A percentile compares a stretch with the other conserved stretches of the same genome.
Evolutionary conservation across 116 monocot genomes (phyloP).

Genomic region (Papilionanthe hybrid): DNA sequence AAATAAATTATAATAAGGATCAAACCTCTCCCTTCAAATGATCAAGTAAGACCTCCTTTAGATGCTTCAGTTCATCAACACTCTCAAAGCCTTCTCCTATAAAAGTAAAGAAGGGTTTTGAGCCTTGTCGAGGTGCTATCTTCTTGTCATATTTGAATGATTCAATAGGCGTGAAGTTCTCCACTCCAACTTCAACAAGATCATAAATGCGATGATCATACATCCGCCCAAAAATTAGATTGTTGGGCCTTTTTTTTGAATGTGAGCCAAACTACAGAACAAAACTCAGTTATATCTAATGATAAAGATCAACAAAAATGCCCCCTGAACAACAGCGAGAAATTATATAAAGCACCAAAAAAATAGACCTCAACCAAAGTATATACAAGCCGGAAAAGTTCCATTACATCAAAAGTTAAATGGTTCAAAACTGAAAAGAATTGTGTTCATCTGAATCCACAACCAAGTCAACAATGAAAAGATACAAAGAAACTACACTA

Average conservation of each 20-base stretch:
- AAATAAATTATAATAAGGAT: not conserved
- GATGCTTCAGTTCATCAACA: constrained; percentile 86
- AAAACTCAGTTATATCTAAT: not conserved
- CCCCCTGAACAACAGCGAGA: not conserved
- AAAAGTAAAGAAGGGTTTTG: constrained; percentile 93
- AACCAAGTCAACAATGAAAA: not conserved
- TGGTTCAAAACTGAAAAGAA: not conserved
- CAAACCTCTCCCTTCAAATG: constrained; percentile 86
- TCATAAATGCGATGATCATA: constrained; percentile 96
- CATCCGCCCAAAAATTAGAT: constrained; percentile 75
- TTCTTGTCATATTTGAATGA: constrained; percentile 81
- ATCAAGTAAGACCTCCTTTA: constrained; percentile 96
- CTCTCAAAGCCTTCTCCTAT: constrained; percentile 90
- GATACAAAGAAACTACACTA: not conserved
- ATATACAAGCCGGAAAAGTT: not conserved
- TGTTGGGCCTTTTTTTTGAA: constrained; percentile 94
- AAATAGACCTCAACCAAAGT: not conserved
- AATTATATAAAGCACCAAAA: not conserved
- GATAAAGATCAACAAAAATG: not conserved
- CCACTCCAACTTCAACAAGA: constrained; percentile 95
- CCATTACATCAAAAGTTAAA: not conserved
- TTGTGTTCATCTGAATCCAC: not conserved
- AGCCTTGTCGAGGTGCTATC: constrained; percentile 57
- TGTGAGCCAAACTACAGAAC: constrained; percentile 80
- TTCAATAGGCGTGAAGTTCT: constrained; percentile 71